Base-by-base conservation (phyloP, 345 rosid species). In the Eucalyptus viminalis region DNA sequence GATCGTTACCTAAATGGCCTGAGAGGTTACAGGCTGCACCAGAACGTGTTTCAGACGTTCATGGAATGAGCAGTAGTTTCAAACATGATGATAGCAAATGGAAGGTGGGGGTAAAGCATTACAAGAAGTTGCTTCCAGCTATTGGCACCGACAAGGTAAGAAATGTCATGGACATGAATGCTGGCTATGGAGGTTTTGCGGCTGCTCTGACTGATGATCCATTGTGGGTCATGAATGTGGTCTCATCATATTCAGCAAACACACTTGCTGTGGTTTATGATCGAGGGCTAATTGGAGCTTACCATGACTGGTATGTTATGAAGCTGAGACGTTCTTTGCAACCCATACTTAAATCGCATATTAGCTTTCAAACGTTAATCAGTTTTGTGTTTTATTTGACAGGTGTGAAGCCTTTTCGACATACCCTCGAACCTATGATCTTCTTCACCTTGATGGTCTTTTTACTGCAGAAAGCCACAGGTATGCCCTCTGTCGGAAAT, bases 321-420 rank as follows among this genome's bases (percentile, higher is more conserved):
- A 88, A 69, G 34, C 40, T 90, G 88, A 86, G 65, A 76, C 90
- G 53, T 76, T 76, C 47, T 81, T 54, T 60, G 51, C 11, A 86
- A 58, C 76, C n/a, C 45, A 47, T 87, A 56, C 89, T 50, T 85
- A 83, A 50, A 31, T 49, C 8, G 40, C 69, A 51, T 80, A 29
- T 80, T 22, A 14, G 85, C 54, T n/a, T 1, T 34, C 40, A 60
- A 83, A 69, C 87, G 24, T 86, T 80, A 87, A 93, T 72, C 44
- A n/a, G 40, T 90, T 40, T 88, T 72, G n/a, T 89, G 31, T 90
- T 62, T 56, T 88, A 72, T 92, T 88, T 91, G 67, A n/a, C 89
- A 97, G 99, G 99, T 97, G 99, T 91, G 99, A 97, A 91, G 97
- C 99, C 44, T 97, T 97, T 92, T 97, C 99, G 6, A 97, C 99